Base-by-base conservation (phyloP, 2,329 filamentous ascomycete species). In the Botrytis fragariae region DNA sequence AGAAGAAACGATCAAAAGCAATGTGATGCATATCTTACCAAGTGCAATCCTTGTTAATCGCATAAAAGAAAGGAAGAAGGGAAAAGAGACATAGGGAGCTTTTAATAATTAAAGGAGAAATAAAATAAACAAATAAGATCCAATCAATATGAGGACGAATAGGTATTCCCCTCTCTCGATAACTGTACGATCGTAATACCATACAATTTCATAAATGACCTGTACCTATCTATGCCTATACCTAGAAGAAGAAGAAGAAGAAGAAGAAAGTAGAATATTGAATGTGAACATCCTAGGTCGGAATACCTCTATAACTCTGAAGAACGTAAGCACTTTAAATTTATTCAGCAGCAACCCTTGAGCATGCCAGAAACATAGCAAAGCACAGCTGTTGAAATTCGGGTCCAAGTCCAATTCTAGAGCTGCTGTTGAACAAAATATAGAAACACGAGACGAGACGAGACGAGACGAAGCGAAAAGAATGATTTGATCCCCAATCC, bases 281-380 rank as follows among this genome's bases (percentile, higher is more conserved):
- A 37, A 39, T 29, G 12, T 32, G 12, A 42, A 39, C 32, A 39
- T 57, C 25, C 35, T 42, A 14, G 22, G 14, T 22, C 37, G 61
- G 61, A 29, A 44, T 63, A 20, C 39, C 29, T 65, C 63, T 20
- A 51, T 6, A 5, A 25, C 44, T 57, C 20, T 32, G 65, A 18
- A 69, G 65, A 69, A 42, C 35, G 25, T 69, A 69, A 69, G 65
- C 65, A 69, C 65, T 69, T 68, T 69, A 42, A 42, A 32, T 57
- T 29, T 57, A 57, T 42, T 57, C 35, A 69, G 48, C 22, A 51
- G 65, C 45, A 51, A 65, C 32, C 44, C 63, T 35, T 32, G 42
- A 32, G 35, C 4, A 37, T n/a, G 12, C 9, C 35, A 37, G 63
- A 37, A 37, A 65, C 63, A 63, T 39, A 63, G 60, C 37, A 63